phyloP scores from a whole-genome alignment of 163 green algal genomes.

The Scenedesmus sp. region DNA sequence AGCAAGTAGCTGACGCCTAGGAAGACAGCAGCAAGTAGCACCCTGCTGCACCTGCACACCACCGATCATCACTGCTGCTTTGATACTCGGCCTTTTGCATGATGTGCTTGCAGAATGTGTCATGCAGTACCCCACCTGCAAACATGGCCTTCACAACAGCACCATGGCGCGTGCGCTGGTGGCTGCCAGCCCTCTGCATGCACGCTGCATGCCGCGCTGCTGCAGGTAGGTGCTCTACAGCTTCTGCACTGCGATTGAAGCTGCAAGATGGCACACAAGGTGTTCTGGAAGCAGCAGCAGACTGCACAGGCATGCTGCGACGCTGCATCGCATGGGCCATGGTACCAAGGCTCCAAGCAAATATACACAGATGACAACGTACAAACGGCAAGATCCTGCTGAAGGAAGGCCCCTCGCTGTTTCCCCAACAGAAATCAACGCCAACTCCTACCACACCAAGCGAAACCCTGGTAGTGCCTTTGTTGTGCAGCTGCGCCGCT shows the following conservation, averaged over 20 bases:
- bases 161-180: neutral
- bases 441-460: neutral
- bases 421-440: neutral
- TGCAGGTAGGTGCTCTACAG: neutral
- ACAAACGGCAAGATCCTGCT: neutral
- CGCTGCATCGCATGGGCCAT: neutral
- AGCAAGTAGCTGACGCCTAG: neutral
- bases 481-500: neutral
- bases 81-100: neutral
- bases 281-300: neutral
- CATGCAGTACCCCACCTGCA: constrained; percentile 7
- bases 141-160: constrained; percentile 27
- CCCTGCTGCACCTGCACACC: neutral
- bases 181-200: neutral
- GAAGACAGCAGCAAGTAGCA: neutral
- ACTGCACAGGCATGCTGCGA: constrained; percentile 12
- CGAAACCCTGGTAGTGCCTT: constrained; percentile 2
- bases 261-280: constrained; percentile 8
- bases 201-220: neutral
- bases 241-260: constrained; percentile 10
- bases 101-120: neutral
- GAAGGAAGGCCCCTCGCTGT: neutral
- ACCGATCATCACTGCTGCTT: neutral
- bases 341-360: neutral
- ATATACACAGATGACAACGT: neutral